phyloP scores from a whole-genome alignment of 768 basidiomycete genomes.

The Tricholoma sp. region DNA sequence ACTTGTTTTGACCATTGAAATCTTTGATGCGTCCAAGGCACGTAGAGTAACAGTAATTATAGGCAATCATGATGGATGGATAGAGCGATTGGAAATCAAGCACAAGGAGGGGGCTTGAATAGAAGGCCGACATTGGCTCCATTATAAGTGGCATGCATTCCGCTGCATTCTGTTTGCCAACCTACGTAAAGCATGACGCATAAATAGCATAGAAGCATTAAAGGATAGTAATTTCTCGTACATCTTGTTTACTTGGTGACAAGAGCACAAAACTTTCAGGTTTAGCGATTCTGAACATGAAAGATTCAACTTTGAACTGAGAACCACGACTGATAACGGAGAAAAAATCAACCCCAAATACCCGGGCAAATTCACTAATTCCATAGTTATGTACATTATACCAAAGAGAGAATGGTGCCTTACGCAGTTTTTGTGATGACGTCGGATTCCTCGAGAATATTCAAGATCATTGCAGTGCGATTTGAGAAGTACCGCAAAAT shows the following conservation, averaged over 20 bases:
- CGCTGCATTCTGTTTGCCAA: conserved; percentile 92
- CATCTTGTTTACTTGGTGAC: conserved; percentile 85
- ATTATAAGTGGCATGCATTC: conserved; percentile 95
- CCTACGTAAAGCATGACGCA: conserved; percentile 40
- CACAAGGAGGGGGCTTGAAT: conserved; percentile 87
- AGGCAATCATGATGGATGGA: conserved; percentile 97
- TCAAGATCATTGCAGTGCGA: conserved; percentile 64
- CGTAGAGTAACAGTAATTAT: conserved; percentile 97
- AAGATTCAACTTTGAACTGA: conserved; percentile 98
- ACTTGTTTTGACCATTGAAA: conserved; percentile 85
- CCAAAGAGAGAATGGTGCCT: conserved; percentile 19
- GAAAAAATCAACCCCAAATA: conserved; percentile 96
- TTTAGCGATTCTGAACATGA: conserved; percentile 96
- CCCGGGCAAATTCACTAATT: conserved; percentile 91
- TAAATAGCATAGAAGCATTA: not conserved
- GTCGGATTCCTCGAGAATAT: conserved; percentile 78
- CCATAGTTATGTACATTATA: not conserved
- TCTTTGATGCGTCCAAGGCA: conserved; percentile 84
- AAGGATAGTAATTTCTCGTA: conserved; percentile 30
- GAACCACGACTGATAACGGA: conserved; percentile 93
- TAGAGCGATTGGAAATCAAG: conserved; percentile 97
- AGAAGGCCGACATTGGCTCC: conserved; percentile 92
- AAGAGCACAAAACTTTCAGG: conserved; percentile 89
- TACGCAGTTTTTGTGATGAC: conserved; percentile 88
- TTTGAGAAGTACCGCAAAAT: conserved; percentile 60